Conservation (phyloP, 2,329 filamentous ascomycete species). For the Fusarium penzigii region DNA sequence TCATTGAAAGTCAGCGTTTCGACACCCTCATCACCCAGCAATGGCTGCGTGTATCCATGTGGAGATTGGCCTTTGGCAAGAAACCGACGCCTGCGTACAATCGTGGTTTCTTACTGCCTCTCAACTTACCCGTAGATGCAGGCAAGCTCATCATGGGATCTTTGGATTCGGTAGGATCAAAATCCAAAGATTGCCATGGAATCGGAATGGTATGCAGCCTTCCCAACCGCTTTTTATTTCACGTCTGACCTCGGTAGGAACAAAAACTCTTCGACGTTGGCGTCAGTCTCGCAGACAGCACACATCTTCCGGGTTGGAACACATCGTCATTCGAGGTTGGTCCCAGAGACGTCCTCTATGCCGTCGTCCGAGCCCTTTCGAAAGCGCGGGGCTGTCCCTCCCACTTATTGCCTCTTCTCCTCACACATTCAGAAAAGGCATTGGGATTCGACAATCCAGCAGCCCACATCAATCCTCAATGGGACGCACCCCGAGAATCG, state of each 20-base stretch:
- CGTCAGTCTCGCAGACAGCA: constrained; percentile 31
- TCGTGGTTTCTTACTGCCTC: constrained; percentile 19
- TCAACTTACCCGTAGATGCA: constrained; percentile 31
- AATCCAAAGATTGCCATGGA: constrained; percentile 34
- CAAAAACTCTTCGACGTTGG: constrained; percentile 37
- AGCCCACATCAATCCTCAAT: constrained; percentile 9
- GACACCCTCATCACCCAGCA: constrained; percentile 37
- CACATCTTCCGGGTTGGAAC: constrained; percentile 18
- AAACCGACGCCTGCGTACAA: constrained; percentile 23
- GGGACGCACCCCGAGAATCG: constrained; percentile 3
- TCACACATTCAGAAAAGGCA: constrained; percentile 25
- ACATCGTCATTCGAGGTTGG: constrained; percentile 28
- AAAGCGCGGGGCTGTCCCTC: constrained; percentile 30
- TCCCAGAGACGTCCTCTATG: constrained; percentile 30
- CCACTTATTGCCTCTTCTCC: constrained; percentile 28
- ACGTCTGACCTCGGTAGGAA: constrained; percentile 20
- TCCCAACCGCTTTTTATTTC: not conserved
- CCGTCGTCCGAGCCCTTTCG: constrained; percentile 28
- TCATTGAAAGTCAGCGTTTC: constrained; percentile 35
- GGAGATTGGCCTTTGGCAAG: constrained; percentile 32
- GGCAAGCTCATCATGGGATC: constrained; percentile 32
- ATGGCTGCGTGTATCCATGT: constrained; percentile 35
- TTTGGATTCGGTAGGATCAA: constrained; percentile 25
- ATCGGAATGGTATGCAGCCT: constrained; percentile 29
- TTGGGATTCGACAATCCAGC: constrained; percentile 13